phyloP scores from a whole-genome alignment of 2,329 filamentous ascomycete genomes.

The Lachnellula subtilissima region DNA sequence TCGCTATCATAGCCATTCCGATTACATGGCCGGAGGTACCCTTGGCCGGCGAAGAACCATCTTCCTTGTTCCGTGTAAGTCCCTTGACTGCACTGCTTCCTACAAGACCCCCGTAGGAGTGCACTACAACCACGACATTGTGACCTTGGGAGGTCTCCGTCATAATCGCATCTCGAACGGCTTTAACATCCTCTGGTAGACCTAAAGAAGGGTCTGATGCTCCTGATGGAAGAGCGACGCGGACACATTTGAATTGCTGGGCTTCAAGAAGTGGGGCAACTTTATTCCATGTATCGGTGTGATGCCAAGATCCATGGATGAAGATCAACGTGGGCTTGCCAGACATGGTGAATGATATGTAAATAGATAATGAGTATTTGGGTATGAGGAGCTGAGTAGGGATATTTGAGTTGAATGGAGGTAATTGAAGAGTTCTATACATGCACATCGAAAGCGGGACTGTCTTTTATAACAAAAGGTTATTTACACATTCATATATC shows the following conservation, averaged over 20 bases:
- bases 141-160: conserved; percentile 32
- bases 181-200: conserved; percentile 36
- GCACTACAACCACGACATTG: conserved; percentile 39
- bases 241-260: conserved; percentile 29
- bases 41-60: conserved; percentile 1
- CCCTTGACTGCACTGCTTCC: conserved; percentile 38
- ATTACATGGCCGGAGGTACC: conserved; percentile 32
- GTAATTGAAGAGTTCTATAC: not conserved
- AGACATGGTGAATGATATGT: conserved; percentile 8
- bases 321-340: conserved; percentile 38
- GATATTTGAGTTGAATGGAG: not conserved
- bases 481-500: not conserved
- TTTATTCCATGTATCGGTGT: conserved; percentile 33
- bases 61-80: conserved; percentile 27
- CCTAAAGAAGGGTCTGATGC: conserved; percentile 26
- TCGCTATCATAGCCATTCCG: conserved; percentile 36
- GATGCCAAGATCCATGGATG: conserved; percentile 46
- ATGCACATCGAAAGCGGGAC: not conserved
- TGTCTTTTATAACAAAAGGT: not conserved
- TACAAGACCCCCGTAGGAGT: conserved; percentile 40
- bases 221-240: conserved; percentile 35
- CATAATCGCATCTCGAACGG: conserved; percentile 31
- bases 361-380: not conserved
- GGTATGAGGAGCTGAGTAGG: not conserved
- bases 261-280: conserved; percentile 31